Evolutionary conservation across 495 filamentous ascomycete genomes (phyloP).

Genomic region (Neurospora cerealis): DNA sequence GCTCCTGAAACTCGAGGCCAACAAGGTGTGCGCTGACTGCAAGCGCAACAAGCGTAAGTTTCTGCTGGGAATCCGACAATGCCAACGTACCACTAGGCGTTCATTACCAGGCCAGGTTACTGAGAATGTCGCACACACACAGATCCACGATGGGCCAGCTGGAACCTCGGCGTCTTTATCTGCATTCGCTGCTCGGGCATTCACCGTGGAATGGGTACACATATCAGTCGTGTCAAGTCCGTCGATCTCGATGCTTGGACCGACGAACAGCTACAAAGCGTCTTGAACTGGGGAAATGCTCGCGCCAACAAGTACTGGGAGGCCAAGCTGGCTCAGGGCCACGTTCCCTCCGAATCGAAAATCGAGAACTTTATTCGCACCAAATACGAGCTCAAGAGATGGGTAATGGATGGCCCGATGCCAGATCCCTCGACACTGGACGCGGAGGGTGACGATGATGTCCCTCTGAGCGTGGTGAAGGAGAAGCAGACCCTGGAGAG

Average conservation of each 20-base stretch:
- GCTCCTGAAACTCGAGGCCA: constrained; percentile 81
- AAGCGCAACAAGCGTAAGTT: constrained; percentile 92
- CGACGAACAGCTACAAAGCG: constrained; percentile 89
- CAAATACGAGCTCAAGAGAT: constrained; percentile 95
- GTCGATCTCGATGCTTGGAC: constrained; percentile 98
- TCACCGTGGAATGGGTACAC: constrained; percentile 96
- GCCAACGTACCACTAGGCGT: not conserved
- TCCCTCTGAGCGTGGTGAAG: constrained; percentile 49
- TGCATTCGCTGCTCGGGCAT: constrained; percentile 98
- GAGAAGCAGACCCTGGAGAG: constrained; percentile 46
- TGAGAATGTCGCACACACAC: not conserved
- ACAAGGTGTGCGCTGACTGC: constrained; percentile 96
- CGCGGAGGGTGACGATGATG: constrained; percentile 73
- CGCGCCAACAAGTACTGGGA: constrained; percentile 99
- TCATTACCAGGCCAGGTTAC: constrained; percentile 7
- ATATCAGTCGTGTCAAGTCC: constrained; percentile 95
- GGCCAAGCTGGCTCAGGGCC: constrained; percentile 79
- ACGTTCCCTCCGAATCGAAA: constrained; percentile 95
- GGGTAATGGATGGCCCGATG: constrained; percentile 94
- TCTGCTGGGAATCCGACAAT: not conserved
- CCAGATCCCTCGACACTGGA: constrained; percentile 85
- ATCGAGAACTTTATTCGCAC: constrained; percentile 99
- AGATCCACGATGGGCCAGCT: constrained; percentile 98
- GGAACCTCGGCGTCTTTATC: constrained; percentile 92
- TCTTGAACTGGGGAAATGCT: constrained; percentile 88